Evolutionary conservation across 2,329 filamentous ascomycete genomes (phyloP), one percentile per base, ranked within the genome.

Genomic region (Cryphonectria carpinicola): DNA sequence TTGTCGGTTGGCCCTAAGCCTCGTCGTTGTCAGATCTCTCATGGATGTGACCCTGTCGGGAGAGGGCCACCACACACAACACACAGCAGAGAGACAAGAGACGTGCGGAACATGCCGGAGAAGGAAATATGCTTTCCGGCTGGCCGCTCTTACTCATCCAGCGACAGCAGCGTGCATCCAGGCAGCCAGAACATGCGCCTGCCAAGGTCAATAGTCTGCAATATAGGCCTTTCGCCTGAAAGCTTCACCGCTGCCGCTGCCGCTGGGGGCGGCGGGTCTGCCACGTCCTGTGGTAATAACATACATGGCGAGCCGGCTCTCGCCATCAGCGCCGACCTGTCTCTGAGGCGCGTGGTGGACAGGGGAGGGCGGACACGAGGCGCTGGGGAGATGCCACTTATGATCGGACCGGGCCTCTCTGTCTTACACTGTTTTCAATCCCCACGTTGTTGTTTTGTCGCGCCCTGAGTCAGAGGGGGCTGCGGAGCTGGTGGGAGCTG

Each of bases 161-260:
- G 46, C 37, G 4, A 41, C 37, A 39, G 41, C 43, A 35, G 64
- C 19, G 22, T n/a, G 13, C 64, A 37, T 11, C 25, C 61, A 46
- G 43, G 22, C 22, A 39, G 37, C n/a, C 11, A 39, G n/a, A 64
- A 46, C 22, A 46, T 28, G 22, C n/a, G n/a, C 46, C 3, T 37
- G 64, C 64, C 64, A 54, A 32, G 64, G 28, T 52, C 43, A 65
- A 65, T 65, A 65, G 64, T 65, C 22, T 54, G 28, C 19, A 52
- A 6, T 11, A 7, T 37, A 17, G 25, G 43, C n/a, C 19, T 28
- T 17, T 11, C 32, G 32, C 46, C 28, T 52, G 28, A 64, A 64
- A 46, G 61, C 39, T 65, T 54, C 46, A 65, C 46, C 25, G 25
- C 32, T 37, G 64, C 8, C 46, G 17, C 22, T n/a, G 46, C 46